Conservation (phyloP, 2,329 filamentous ascomycete species). For the Hypocreales sp. region DNA sequence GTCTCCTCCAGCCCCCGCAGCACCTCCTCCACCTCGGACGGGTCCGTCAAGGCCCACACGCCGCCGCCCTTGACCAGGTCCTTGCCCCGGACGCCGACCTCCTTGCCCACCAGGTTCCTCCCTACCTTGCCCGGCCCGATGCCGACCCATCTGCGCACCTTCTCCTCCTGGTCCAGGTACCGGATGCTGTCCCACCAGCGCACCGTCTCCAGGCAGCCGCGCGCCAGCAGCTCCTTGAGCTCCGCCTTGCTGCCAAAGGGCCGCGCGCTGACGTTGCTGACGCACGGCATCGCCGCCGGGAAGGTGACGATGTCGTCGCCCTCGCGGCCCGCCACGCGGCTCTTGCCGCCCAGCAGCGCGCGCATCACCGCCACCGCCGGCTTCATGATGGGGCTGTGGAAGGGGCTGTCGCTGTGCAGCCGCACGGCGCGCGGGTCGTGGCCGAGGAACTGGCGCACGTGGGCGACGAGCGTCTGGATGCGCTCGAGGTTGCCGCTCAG, state of each 20-base stretch:
- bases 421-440: conserved; percentile 82
- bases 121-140: conserved; percentile 91
- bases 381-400: conserved; percentile 84
- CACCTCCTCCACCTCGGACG: conserved; percentile 57
- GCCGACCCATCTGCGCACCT: conserved; percentile 74
- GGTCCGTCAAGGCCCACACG: conserved; percentile 82
- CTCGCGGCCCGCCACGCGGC: conserved; percentile 34
- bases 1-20: conserved; percentile 51
- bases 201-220: conserved; percentile 83
- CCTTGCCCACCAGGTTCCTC: conserved; percentile 83
- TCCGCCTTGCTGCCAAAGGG: conserved; percentile 62
- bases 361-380: conserved; percentile 66
- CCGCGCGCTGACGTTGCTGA: conserved; percentile 73
- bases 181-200: conserved; percentile 89
- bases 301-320: conserved; percentile 55
- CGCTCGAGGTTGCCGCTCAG: conserved; percentile 73
- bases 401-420: conserved; percentile 76
- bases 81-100: conserved; percentile 72
- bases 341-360: conserved; percentile 45
- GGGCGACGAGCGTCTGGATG: conserved; percentile 68
- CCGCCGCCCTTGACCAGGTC: conserved; percentile 75
- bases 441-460: conserved; percentile 77
- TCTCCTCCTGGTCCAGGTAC: conserved; percentile 72
- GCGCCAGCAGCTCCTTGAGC: conserved; percentile 62
- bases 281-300: conserved; percentile 58